phyloP scores from a whole-genome alignment of 2,329 filamentous ascomycete species.

The Fusarium nurragi region DNA sequence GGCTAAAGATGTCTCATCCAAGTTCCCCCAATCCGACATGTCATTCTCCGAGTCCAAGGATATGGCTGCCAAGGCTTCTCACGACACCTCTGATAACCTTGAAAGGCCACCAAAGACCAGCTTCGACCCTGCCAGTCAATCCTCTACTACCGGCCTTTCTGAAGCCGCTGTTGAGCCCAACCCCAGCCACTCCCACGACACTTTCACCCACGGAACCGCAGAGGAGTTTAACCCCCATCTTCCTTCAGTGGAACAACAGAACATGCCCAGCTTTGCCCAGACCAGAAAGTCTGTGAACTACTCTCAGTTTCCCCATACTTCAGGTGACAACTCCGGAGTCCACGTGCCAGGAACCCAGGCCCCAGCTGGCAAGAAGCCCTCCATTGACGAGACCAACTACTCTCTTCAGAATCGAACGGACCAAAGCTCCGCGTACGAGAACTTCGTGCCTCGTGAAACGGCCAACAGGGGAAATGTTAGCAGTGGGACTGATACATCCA shows the following conservation, averaged over 20 bases:
- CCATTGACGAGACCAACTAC: constrained; percentile 12
- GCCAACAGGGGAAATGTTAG: constrained; percentile 4
- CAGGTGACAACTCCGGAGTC: neutral
- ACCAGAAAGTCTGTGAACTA: neutral
- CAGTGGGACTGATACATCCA: accelerated
- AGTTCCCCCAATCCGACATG: neutral
- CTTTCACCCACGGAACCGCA: neutral
- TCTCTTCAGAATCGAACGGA: constrained; percentile 11
- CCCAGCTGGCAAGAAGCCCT: neutral
- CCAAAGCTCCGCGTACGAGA: neutral
- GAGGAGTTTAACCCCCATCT: neutral
- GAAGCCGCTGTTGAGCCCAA: neutral
- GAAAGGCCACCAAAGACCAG: neutral
- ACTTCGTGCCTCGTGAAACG: neutral
- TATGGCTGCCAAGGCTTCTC: neutral
- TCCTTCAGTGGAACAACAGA: neutral
- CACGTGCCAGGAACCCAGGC: neutral
- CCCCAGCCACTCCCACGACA: neutral
- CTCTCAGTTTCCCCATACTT: neutral
- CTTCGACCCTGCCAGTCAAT: neutral
- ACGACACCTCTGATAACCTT: neutral
- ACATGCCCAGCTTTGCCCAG: neutral
- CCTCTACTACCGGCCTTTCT: neutral
- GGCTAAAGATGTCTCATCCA: constrained; percentile 12
- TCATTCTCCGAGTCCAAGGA: neutral